A percentile compares a stretch with the other conserved stretches of the same genome.
Evolutionary conservation across 371 early-diverging fungal species (phyloP).

Genomic region (Basidiobolus meristosporus): DNA sequence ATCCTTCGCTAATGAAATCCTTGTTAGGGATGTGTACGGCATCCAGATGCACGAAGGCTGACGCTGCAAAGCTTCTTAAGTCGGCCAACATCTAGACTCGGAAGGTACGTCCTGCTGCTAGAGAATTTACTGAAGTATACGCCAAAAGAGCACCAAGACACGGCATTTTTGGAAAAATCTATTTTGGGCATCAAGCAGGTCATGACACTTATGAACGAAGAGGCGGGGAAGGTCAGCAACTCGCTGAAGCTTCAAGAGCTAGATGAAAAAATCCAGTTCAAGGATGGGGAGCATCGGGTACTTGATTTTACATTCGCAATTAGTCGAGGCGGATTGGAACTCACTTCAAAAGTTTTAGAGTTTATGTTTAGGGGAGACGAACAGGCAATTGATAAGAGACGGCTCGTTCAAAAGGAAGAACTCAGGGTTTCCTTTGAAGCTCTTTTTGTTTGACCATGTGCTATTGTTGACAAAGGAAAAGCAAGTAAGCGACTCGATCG

Average conservation of each 20-base stretch:
- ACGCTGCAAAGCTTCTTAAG: slow-evolving; percentile 65
- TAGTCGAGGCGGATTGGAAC: too few species aligned
- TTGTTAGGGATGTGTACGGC: slow-evolving; percentile 49
- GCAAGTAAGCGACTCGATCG: slow-evolving; percentile 24
- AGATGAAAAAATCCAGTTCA: slow-evolving; percentile 23
- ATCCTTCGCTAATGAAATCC: too few species aligned
- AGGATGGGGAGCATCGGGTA: slow-evolving; percentile 32
- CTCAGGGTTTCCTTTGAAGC: slow-evolving; percentile 33
- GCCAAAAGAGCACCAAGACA: slow-evolving; percentile 67
- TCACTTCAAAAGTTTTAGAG: too few species aligned
- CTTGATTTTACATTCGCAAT: too few species aligned
- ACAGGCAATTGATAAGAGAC: slow-evolving; percentile 52
- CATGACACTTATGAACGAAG: slow-evolving; percentile 54
- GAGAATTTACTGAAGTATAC: slow-evolving; percentile 68
- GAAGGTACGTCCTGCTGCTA: slow-evolving; percentile 71
- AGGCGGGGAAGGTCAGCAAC: slow-evolving; percentile 73
- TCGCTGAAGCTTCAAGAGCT: slow-evolving; percentile 38
- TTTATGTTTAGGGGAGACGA: slow-evolving; percentile 38
- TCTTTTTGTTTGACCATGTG: slow-evolving; percentile 74
- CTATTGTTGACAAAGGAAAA: slow-evolving; percentile 56
- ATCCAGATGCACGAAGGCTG: slow-evolving; percentile 62
- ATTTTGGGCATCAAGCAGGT: slow-evolving; percentile 41
- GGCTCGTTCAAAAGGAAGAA: slow-evolving; percentile 57
- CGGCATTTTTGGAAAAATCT: slow-evolving; percentile 28
- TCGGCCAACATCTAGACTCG: slow-evolving; percentile 73